These are phyloP conservation scores for Wickerhamomyces alni DNA, from an alignment of 805 yeast genomes.

Conservation along the genomic window DNA sequence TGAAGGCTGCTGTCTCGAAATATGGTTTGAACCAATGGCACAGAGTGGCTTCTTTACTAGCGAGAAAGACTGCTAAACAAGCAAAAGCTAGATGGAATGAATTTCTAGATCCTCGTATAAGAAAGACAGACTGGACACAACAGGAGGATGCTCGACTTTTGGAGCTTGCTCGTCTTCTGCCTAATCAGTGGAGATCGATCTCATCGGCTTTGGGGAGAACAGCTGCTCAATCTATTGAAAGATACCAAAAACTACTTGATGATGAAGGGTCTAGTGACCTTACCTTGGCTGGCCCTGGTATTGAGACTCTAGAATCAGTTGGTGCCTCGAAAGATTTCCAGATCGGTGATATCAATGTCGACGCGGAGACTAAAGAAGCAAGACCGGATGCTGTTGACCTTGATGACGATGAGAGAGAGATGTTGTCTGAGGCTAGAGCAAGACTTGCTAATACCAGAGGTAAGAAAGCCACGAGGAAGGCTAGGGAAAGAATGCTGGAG, in stretches of 20 bases:
- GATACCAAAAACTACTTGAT: constrained; percentile 70
- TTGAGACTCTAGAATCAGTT: constrained; percentile 38
- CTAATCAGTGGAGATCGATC: constrained; percentile 95
- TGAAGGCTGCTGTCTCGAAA: constrained; percentile 86
- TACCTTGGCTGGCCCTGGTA: constrained; percentile 45
- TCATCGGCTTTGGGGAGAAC: constrained; percentile 77
- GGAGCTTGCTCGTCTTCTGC: constrained; percentile 60
- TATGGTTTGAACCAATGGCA: constrained; percentile 96
- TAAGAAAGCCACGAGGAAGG: constrained; percentile 87
- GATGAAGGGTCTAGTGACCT: constrained; percentile 31
- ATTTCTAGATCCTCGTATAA: constrained; percentile 71
- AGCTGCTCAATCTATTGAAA: constrained; percentile 78
- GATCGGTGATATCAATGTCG: constrained; percentile 57
- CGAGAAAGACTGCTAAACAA: constrained; percentile 84
- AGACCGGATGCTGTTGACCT: constrained; percentile 73
- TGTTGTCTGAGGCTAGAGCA: constrained; percentile 93
- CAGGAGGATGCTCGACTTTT: constrained; percentile 74
- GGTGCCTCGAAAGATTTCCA: constrained; percentile 27
- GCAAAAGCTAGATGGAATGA: constrained; percentile 92
- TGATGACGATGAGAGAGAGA: constrained; percentile 86
- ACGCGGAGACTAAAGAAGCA: constrained; percentile 76
- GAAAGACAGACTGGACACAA: constrained; percentile 59
- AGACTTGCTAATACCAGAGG: constrained; percentile 90
- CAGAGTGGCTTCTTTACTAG: constrained; percentile 78
- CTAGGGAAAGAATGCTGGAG: constrained; percentile 74